Base-by-base conservation (phyloP, 1,284 basidiomycete genomes). In the Takashimella tepidaria region DNA sequence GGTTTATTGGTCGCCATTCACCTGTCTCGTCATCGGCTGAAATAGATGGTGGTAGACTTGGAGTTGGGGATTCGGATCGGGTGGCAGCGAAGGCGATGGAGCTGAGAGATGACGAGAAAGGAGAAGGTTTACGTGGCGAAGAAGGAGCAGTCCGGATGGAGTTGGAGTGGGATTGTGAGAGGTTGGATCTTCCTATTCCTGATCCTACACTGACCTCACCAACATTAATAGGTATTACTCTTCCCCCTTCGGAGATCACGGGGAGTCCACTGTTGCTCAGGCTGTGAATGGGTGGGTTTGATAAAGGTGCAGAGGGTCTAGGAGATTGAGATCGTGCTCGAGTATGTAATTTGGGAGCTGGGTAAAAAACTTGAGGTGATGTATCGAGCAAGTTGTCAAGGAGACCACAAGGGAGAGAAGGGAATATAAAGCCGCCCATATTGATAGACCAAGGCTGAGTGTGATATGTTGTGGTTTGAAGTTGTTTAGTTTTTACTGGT, bases 281-380 rank as follows among this genome's bases (percentile, higher is more conserved):
- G 22, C 16, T 23, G 24, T 22, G 42, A 51, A 31, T 45, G 26
- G 27, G 21, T 11, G 20, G 48, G 20, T 11, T 44, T 26, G 42
- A 37, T 8, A 37, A 37, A 16, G 31, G 31, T 8, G 31, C 16
- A 8, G 31, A 37, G 31, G 42, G 43, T 51, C 45, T 53, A 50
- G 25, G 23, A 5, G 57, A 59, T 23, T 42, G 24, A 13, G 49
- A 53, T 20, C 51, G 44, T 5, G 55, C 8, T 5, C 49, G 50
- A 31, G 46, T 12, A 4, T 47, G 45, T 6, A 37, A 19, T 31
- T 54, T 58, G 12, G 58, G 45, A n/a, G 54, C 24, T 10, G 59
- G 59, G 40, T 63, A 63, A 46, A 60, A 55, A 37, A 63, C 59
- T 6, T 51, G 59, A 6, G 61, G 61, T 8, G 59, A 60, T 22